A percentile compares a stretch with the other conserved stretches of the same genome.
These are phyloP conservation scores for Chaetomiaceae sp. DNA, from an alignment of 2,329 filamentous ascomycete species.

Conservation along the genomic window DNA sequence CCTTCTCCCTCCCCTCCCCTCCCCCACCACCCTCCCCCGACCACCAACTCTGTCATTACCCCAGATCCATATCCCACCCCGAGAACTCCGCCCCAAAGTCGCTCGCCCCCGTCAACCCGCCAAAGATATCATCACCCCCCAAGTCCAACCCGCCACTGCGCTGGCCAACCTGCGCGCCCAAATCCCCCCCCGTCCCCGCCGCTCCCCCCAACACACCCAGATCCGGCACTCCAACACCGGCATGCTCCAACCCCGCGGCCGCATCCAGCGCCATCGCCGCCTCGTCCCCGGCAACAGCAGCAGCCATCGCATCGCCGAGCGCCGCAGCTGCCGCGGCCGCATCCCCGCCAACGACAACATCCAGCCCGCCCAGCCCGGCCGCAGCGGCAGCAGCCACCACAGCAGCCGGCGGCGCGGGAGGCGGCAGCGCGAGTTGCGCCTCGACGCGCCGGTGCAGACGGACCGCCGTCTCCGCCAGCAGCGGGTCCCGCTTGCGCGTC, in stretches of 20 bases:
- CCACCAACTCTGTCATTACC: not conserved
- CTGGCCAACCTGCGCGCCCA: not conserved
- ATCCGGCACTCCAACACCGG: conserved; percentile 24
- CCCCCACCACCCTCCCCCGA: not conserved
- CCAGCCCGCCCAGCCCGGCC: conserved; percentile 31
- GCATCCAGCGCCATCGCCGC: conserved; percentile 41
- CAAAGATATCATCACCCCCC: conserved; percentile 40
- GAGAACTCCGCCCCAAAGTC: conserved; percentile 25
- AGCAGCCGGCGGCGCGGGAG: conserved; percentile 25
- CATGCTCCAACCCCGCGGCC: not conserved
- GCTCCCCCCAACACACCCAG: conserved; percentile 32
- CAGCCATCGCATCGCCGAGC: conserved; percentile 39
- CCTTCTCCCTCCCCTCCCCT: not conserved
- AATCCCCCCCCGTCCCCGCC: conserved; percentile 2
- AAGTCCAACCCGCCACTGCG: conserved; percentile 27
- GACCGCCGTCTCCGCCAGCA: conserved; percentile 54
- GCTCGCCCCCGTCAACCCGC: conserved; percentile 27
- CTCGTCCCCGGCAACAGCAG: conserved; percentile 36
- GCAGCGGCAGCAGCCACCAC: conserved; percentile 28
- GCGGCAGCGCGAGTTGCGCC: conserved; percentile 48
- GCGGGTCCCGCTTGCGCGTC: conserved; percentile 50
- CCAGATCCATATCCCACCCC: conserved; percentile 13
- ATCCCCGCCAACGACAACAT: conserved; percentile 8
- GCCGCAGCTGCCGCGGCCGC: too few relatives aligned
- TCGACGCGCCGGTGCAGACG: conserved; percentile 60